Conservation (phyloP, 768 basidiomycete genomes). For the Tulasnella sp. region DNA sequence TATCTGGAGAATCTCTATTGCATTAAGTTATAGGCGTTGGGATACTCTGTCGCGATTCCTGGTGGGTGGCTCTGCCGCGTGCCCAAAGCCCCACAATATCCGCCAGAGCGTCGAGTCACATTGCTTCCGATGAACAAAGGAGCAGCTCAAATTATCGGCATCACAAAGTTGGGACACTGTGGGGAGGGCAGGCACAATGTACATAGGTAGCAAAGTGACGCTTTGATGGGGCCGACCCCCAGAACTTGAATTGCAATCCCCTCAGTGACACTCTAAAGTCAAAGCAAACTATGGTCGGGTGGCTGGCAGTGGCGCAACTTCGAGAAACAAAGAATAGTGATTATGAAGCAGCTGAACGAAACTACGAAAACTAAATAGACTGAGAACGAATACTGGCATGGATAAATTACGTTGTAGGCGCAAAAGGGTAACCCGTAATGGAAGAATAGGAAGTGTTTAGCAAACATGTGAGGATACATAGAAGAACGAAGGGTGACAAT, state of each 20-base stretch:
- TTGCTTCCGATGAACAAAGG: not conserved
- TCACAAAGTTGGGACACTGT: not conserved
- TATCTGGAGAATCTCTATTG: not conserved
- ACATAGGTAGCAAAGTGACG: not conserved
- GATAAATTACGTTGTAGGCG: not conserved
- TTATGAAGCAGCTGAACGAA: not conserved
- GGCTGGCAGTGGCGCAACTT: not conserved
- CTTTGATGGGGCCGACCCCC: not conserved
- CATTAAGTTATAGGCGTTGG: not conserved
- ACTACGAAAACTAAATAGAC: not conserved
- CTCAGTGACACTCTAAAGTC: too few relatives aligned
- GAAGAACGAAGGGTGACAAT: not conserved
- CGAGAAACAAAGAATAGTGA: not conserved
- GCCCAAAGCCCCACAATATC: not conserved
- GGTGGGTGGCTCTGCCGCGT: not conserved
- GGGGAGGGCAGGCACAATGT: too few relatives aligned
- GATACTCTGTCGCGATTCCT: not conserved
- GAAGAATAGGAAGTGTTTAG: not conserved
- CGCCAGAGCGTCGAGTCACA: not conserved
- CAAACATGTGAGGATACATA: slow-evolving; percentile 6
- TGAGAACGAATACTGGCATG: not conserved
- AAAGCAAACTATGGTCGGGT: not conserved
- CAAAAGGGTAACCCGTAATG: not conserved
- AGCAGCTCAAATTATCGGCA: not conserved
- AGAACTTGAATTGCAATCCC: too few relatives aligned